A percentile compares a stretch with the other conserved stretches of the same genome.
These are phyloP conservation scores for Xylaria telfairii DNA, from an alignment of 495 filamentous ascomycete genomes.

Conservation along the genomic window DNA sequence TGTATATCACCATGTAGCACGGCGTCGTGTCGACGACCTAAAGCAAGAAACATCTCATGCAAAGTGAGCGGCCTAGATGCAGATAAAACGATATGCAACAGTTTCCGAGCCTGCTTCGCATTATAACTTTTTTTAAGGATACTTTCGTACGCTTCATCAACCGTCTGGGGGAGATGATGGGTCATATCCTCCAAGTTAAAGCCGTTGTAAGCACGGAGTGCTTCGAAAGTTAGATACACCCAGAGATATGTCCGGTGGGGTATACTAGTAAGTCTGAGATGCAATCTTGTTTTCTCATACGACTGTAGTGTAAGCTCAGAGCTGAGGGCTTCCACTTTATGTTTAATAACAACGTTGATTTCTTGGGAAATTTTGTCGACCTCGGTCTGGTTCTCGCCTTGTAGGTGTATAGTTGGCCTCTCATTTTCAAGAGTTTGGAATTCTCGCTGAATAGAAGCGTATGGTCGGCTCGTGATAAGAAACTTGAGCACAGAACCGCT, in stretches of 20 bases:
- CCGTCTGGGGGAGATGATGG: not conserved
- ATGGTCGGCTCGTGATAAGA: conserved; percentile 57
- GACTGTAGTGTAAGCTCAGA: not conserved
- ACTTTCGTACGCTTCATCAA: not conserved
- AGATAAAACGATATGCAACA: not conserved
- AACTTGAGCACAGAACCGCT: conserved; percentile 46
- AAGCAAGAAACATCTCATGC: not conserved
- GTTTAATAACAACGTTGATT: conserved; percentile 49
- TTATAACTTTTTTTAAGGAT: not conserved
- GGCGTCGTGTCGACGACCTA: not conserved
- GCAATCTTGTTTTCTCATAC: not conserved
- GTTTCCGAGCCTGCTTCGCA: not conserved
- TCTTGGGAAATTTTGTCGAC: conserved; percentile 47
- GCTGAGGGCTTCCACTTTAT: conserved; percentile 37
- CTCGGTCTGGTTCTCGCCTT: conserved; percentile 39
- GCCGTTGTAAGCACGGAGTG: not conserved
- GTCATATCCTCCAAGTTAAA: not conserved
- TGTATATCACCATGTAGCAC: not conserved
- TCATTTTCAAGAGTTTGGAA: conserved; percentile 37
- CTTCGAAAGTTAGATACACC: not conserved
- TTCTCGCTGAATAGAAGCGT: conserved; percentile 41
- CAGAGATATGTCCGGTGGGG: conserved; percentile 1
- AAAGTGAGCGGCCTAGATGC: not conserved
- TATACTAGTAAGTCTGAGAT: not conserved
- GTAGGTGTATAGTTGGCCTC: conserved; percentile 45